These are phyloP conservation scores for Fermentozyma sake DNA, from an alignment of 1,139 yeast genomes.

Conservation along the genomic window DNA sequence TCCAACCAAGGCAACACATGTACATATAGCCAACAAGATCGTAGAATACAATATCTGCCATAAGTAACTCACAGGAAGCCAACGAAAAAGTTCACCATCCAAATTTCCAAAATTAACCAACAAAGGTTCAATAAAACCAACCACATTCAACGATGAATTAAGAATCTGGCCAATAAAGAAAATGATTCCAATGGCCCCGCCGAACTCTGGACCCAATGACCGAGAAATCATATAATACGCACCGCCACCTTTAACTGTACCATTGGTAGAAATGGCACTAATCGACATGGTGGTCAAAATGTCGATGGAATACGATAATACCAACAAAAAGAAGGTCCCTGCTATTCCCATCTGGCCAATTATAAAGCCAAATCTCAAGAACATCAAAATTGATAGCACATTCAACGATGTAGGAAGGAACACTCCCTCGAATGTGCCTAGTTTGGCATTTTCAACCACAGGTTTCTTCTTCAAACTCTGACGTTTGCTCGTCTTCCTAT, in stretches of 20 bases:
- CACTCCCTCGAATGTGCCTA: slow-evolving; percentile 75
- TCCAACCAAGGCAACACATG: slow-evolving; percentile 77
- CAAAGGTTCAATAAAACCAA: slow-evolving; percentile 73
- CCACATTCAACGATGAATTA: slow-evolving; percentile 73
- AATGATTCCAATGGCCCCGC: slow-evolving; percentile 77
- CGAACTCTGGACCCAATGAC: slow-evolving; percentile 78
- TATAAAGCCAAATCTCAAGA: slow-evolving; percentile 73
- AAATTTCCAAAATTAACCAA: slow-evolving; percentile 58
- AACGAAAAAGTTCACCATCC: slow-evolving; percentile 51
- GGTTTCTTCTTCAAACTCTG: slow-evolving; percentile 4
- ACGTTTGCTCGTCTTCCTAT: no score
- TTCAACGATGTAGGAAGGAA: slow-evolving; percentile 73
- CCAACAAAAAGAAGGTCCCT: slow-evolving; percentile 54
- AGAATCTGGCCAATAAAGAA: slow-evolving; percentile 74
- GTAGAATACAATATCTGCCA: slow-evolving; percentile 64
- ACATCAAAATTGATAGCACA: slow-evolving; percentile 77
- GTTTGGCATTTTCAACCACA: slow-evolving; percentile 27
- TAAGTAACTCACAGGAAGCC: slow-evolving; percentile 51
- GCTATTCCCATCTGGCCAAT: slow-evolving; percentile 73
- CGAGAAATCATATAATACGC: slow-evolving; percentile 81
- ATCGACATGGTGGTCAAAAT: slow-evolving; percentile 67
- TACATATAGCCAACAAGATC: slow-evolving; percentile 61
- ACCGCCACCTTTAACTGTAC: slow-evolving; percentile 81
- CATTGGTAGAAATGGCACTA: slow-evolving; percentile 78
- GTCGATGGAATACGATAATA: slow-evolving; percentile 62